Evolutionary conservation across 495 filamentous ascomycete genomes (phyloP).

Genomic region (Jackrogersella minutella): DNA sequence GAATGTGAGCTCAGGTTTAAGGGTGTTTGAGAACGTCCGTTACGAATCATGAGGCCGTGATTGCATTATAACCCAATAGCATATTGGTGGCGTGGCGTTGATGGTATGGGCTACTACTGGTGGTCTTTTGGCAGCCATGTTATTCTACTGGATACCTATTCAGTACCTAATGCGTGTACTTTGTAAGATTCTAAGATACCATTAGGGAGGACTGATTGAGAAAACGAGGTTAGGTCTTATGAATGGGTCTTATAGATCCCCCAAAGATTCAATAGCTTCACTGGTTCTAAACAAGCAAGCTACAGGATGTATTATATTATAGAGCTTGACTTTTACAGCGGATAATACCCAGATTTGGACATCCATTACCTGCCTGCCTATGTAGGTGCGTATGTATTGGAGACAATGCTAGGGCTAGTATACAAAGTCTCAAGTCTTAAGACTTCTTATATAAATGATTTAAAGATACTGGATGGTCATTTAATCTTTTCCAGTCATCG

Average conservation of each 20-base stretch:
- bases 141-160: neutral
- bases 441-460: neutral
- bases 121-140: neutral
- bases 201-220: neutral
- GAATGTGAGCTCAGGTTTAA: neutral
- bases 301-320: conserved; percentile 19
- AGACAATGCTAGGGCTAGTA: neutral
- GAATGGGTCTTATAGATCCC: conserved; percentile 10
- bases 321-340: neutral
- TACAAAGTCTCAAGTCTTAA: neutral
- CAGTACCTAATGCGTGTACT: neutral
- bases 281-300: neutral
- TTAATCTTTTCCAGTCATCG: too few species aligned
- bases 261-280: neutral
- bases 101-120: neutral
- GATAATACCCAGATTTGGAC: conserved; percentile 5
- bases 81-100: neutral
- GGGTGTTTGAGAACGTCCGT: neutral
- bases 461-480: too few species aligned
- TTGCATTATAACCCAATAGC: neutral
- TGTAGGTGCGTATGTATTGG: neutral
- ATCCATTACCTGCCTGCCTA: too few species aligned
- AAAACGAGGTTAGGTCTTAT: neutral
- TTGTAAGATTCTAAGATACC: neutral
- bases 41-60: neutral